A percentile compares a stretch with the other conserved stretches of the same genome.
These are phyloP conservation scores for Colletotrichum sp. DNA, from an alignment of 2,329 filamentous ascomycete genomes.

Conservation along the genomic window DNA sequence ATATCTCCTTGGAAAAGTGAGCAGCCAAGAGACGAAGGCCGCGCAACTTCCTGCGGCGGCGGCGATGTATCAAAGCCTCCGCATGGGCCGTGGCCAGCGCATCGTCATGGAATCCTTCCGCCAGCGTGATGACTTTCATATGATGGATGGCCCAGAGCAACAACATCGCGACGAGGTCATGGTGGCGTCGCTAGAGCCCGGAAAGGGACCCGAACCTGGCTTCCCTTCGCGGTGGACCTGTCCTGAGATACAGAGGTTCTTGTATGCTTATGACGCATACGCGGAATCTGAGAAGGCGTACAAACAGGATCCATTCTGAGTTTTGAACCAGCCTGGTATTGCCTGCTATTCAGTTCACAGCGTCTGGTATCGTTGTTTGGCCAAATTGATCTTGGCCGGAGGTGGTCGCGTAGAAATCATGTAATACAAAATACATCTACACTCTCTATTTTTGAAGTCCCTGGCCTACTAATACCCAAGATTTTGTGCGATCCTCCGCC, in stretches of 20 bases:
- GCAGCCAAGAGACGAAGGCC: not conserved
- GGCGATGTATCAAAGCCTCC: constrained; percentile 21
- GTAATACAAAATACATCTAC: not conserved
- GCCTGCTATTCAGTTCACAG: not conserved
- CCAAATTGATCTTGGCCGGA: not conserved
- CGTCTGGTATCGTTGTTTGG: not conserved
- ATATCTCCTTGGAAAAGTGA: constrained; percentile 15
- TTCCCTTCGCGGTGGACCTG: constrained; percentile 25
- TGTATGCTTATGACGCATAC: constrained; percentile 23
- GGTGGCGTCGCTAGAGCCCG: constrained; percentile 2
- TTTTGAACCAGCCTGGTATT: not conserved
- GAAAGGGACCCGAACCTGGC: not conserved
- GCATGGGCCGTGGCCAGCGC: constrained; percentile 15
- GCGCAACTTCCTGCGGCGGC: constrained; percentile 11
- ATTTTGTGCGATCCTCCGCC: not conserved
- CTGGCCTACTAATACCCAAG: not conserved
- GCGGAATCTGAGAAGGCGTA: constrained; percentile 25
- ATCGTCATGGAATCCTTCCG: constrained; percentile 23
- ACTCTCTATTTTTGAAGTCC: not conserved
- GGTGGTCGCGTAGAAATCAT: not conserved
- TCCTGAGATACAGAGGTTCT: constrained; percentile 18
- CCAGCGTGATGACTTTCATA: constrained; percentile 22
- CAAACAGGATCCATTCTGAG: constrained; percentile 21
- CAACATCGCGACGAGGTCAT: constrained; percentile 17
- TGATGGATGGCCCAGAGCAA: constrained; percentile 20